These are phyloP conservation scores for Aspergillus sclerotialis DNA, from an alignment of 2,329 filamentous ascomycete species.

Conservation along the genomic window DNA sequence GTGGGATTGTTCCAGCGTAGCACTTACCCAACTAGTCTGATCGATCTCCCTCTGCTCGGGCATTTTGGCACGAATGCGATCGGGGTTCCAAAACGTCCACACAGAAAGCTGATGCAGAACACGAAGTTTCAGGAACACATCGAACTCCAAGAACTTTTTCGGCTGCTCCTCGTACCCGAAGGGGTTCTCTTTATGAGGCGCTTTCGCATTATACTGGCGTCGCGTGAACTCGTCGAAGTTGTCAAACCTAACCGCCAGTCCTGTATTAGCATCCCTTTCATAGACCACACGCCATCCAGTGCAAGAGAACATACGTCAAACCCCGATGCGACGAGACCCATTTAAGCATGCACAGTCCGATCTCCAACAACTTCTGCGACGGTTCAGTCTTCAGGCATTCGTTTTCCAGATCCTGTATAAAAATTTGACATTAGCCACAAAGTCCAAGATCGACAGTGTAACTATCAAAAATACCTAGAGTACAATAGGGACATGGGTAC, in stretches of 20 bases:
- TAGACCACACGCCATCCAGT: conserved; percentile 2
- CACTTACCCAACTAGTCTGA: conserved; percentile 72
- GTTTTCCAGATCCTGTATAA: conserved; percentile 70
- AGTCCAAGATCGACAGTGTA: too few relatives aligned
- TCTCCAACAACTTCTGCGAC: conserved; percentile 67
- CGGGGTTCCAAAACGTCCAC: conserved; percentile 82
- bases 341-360: conserved; percentile 83
- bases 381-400: conserved; percentile 73
- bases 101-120: conserved; percentile 83
- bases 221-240: conserved; percentile 91
- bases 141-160: conserved; percentile 70
- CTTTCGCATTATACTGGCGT: conserved; percentile 79
- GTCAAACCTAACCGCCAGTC: conserved; percentile 53
- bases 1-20: too few relatives aligned
- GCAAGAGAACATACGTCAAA: conserved; percentile 62
- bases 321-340: conserved; percentile 90
- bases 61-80: conserved; percentile 80
- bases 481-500: too few relatives aligned
- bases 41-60: conserved; percentile 73
- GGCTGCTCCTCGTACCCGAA: conserved; percentile 73
- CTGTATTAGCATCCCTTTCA: conserved; percentile 7
- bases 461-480: too few relatives aligned
- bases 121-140: conserved; percentile 68
- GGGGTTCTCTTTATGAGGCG: conserved; percentile 65
- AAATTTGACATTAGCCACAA: conserved; percentile 1